Evolutionary conservation across 23 red algal species (phyloP).

Genomic region (Gracilariopsis chorda): DNA sequence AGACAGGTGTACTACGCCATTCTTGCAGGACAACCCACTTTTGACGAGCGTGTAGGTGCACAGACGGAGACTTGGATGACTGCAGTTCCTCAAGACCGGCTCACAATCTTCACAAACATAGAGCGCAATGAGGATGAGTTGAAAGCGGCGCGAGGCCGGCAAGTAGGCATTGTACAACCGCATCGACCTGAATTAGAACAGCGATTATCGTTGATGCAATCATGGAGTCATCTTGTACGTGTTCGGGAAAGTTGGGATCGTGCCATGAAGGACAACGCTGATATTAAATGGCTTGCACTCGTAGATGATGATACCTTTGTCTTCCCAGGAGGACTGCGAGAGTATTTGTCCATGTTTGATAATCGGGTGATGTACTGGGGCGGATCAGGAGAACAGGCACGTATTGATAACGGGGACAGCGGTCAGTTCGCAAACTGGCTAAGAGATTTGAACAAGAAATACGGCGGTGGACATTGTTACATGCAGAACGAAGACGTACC

Average conservation of each 20-base stretch:
- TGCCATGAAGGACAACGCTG: constrained; percentile 41
- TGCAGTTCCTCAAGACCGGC: constrained; percentile 48
- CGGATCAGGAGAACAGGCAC: constrained; percentile 80
- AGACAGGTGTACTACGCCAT: constrained; percentile 71
- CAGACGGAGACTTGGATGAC: constrained; percentile 66
- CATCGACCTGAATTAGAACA: constrained; percentile 49
- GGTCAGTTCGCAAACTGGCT: constrained; percentile 63
- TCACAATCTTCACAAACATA: constrained; percentile 61
- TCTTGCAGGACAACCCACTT: constrained; percentile 72
- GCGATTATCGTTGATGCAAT: constrained; percentile 65
- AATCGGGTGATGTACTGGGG: constrained; percentile 56
- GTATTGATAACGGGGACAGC: constrained; percentile 91
- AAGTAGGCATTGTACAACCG: constrained; percentile 50
- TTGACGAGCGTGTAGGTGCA: constrained; percentile 47
- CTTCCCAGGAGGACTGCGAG: constrained; percentile 48
- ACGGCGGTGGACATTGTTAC: constrained; percentile 54
- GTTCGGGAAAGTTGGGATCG: constrained; percentile 73
- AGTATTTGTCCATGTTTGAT: constrained; percentile 53
- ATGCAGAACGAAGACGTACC: constrained; percentile 52
- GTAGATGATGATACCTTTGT: constrained; percentile 94
- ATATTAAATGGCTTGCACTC: constrained; percentile 83
- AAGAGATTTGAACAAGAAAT: constrained; percentile 9
- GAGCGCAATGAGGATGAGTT: constrained; percentile 20
- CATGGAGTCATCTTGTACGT: constrained; percentile 81
- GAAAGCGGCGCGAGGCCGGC: constrained; percentile 30